Evolutionary conservation across 371 early-diverging fungal genomes (phyloP), one percentile per base, ranked within the genome.

Genomic region (Apophysomyces ossiformis): DNA sequence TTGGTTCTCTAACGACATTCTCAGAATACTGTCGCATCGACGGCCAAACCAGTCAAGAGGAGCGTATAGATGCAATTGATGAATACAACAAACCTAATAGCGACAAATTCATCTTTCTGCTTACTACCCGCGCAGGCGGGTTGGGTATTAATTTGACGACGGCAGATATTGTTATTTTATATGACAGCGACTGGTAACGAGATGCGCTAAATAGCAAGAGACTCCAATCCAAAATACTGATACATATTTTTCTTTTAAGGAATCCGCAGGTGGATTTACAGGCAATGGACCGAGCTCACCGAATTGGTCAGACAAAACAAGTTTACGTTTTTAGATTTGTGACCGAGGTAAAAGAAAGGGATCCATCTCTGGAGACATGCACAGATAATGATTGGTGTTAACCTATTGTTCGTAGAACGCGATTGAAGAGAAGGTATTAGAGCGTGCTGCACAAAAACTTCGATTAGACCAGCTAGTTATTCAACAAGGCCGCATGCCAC

Each of bases 301-400:
- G 99, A 78, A 98, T 99, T 63, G 99, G 99, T 4, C 99, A 99
- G 75, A 98, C 90, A 47, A 98, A 98, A 75, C 96, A 97, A 69
- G 99, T 99, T 18, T 89, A 92, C 67, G 99, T 99, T 5, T 99
- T 95, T 79, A 85, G 99, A 60, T 93, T 99, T 61, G 93, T 99
- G n/a, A 93, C 97, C 18, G 98, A 98, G 78, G 84, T 83, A 73
- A 43, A 21, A 46, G 12, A 16, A 13, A 46, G 38, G 4, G 6
- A 43, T 21, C 41, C 65, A n/a, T 46, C 15, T 18, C 15, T 26
- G 1, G 13, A 11, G 11, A 41, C 4, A 41, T 1, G 3, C 5
- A 41, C 5, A 11, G 41, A 35, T 37, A 37, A 41, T 18, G n/a
- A 13, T 18, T 12, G 39, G 7, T 12, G 11, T 39, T 44, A 32